Evolutionary conservation across 2,329 filamentous ascomycete species (phyloP).

Genomic region (Phoma herbarum): DNA sequence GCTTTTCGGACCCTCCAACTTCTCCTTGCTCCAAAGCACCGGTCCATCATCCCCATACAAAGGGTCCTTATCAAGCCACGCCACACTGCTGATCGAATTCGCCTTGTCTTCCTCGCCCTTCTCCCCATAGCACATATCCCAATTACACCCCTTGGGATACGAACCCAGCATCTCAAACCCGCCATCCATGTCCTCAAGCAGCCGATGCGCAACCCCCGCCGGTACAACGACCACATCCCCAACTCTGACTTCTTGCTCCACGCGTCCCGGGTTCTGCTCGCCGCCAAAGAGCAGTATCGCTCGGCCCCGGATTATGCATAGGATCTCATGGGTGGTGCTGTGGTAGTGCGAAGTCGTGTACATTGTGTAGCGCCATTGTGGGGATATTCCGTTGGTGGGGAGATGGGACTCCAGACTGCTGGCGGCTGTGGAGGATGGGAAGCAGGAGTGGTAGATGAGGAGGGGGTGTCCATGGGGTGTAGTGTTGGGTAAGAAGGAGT

Average conservation of each 20-base stretch:
- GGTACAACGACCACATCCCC: conserved; percentile 73
- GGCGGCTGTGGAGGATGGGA: conserved; percentile 56
- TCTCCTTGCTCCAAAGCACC: conserved; percentile 34
- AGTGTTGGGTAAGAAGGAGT: conserved; percentile 69
- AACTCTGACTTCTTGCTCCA: conserved; percentile 64
- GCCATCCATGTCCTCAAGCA: conserved; percentile 65
- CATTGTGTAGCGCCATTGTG: conserved; percentile 76
- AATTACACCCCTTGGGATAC: conserved; percentile 66
- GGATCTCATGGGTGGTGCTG: conserved; percentile 71
- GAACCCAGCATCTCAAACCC: conserved; percentile 73
- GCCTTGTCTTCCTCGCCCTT: conserved; percentile 64
- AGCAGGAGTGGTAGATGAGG: conserved; percentile 70
- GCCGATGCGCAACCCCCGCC: conserved; percentile 70
- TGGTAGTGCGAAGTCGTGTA: conserved; percentile 73
- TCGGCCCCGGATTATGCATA: conserved; percentile 66
- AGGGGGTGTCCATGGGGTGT: conserved; percentile 70
- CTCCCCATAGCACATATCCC: conserved; percentile 76
- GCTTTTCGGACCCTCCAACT: conserved; percentile 19
- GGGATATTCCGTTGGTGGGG: conserved; percentile 58
- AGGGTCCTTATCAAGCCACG: conserved; percentile 69
- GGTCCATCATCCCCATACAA: conserved; percentile 51
- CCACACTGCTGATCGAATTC: conserved; percentile 58
- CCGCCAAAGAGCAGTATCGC: conserved; percentile 73
- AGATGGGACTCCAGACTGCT: conserved; percentile 67
- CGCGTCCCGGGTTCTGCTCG: conserved; percentile 65